A percentile compares a stretch with the other conserved stretches of the same genome.
These are phyloP conservation scores for Lactifluus subvellereus DNA, from an alignment of 768 basidiomycete genomes.

Conservation along the genomic window DNA sequence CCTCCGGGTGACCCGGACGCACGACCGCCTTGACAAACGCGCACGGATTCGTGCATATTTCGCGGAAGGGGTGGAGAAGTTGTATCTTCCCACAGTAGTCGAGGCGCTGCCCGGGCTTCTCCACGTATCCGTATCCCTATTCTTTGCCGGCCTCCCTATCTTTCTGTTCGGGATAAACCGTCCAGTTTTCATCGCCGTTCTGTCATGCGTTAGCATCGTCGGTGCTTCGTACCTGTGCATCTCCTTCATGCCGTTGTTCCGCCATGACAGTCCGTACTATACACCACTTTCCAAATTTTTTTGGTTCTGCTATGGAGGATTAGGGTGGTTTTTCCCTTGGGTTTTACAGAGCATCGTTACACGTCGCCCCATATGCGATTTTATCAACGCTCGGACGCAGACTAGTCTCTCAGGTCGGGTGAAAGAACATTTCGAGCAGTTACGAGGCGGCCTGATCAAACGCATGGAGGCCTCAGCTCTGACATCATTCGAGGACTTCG, in stretches of 20 bases:
- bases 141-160: not conserved
- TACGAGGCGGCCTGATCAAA: not conserved
- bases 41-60: not conserved
- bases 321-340: not conserved
- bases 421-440: too few relatives aligned
- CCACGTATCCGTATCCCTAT: not conserved
- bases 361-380: not conserved
- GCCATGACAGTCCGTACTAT: not conserved
- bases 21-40: not conserved
- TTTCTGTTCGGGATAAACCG: not conserved
- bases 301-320: not conserved
- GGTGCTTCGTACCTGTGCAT: not conserved
- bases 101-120: not conserved
- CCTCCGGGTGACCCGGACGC: not conserved
- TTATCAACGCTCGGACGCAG: not conserved
- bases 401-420: not conserved
- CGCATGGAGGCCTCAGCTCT: not conserved
- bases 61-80: not conserved
- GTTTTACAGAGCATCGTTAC: not conserved
- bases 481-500: not conserved
- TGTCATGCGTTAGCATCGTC: not conserved
- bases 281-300: not conserved
- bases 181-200: not conserved
- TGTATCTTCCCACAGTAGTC: not conserved
- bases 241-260: not conserved